These are phyloP conservation scores for Brassica incana DNA, from an alignment of 345 rosid genomes.

Conservation along the genomic window DNA sequence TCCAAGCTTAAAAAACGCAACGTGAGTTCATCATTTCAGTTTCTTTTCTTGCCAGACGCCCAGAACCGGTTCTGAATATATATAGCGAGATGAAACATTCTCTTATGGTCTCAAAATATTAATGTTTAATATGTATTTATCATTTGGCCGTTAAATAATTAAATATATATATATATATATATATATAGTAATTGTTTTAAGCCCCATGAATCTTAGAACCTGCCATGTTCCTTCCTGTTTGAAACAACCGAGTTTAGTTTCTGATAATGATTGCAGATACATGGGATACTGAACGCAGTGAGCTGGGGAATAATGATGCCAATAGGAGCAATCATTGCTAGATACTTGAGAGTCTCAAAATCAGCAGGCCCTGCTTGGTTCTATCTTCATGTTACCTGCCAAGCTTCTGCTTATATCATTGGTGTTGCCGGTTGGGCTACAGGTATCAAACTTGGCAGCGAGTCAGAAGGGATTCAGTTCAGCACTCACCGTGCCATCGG, in stretches of 20 bases:
- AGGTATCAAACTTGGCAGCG: slow-evolving; percentile 84
- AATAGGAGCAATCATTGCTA: slow-evolving; percentile 63
- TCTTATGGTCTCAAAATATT: not conserved
- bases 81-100: not conserved
- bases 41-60: not conserved
- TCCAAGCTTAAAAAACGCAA: slow-evolving; percentile 49
- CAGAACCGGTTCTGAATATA: too few relatives aligned
- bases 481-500: slow-evolving; percentile 66
- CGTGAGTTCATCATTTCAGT: not conserved
- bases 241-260: not conserved
- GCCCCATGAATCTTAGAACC: slow-evolving; percentile 26
- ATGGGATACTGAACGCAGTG: slow-evolving; percentile 73
- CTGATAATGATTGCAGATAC: slow-evolving; percentile 52
- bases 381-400: slow-evolving; percentile 75
- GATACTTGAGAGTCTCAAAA: slow-evolving; percentile 78
- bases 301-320: slow-evolving; percentile 97
- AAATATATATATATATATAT: too few relatives aligned
- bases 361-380: slow-evolving; percentile 91
- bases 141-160: too few relatives aligned
- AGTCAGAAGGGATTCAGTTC: slow-evolving; percentile 55
- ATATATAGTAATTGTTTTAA: not conserved
- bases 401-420: slow-evolving; percentile 61
- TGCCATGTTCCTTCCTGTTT: slow-evolving; percentile 40
- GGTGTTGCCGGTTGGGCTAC: slow-evolving; percentile 93
- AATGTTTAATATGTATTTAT: not conserved